Conservation (phyloP, 176 grass and related monocot species). For the Phoenix roebelenii region DNA sequence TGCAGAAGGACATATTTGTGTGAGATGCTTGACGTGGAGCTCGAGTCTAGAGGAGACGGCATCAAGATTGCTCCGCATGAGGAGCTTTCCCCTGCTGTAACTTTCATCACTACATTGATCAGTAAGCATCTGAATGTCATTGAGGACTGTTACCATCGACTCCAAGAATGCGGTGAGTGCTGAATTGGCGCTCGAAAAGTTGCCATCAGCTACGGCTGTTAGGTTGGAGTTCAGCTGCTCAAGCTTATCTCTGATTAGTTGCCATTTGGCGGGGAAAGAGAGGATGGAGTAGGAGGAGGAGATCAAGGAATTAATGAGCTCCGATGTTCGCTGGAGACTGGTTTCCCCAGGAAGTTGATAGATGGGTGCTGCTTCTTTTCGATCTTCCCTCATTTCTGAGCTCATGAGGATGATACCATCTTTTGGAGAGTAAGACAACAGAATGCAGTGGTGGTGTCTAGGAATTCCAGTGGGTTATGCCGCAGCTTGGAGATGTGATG, state of each 20-base stretch:
- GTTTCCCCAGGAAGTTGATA: not conserved
- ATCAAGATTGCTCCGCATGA: constrained; percentile 65
- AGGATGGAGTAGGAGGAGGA: constrained; percentile 43
- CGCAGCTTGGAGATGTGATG: too few species aligned
- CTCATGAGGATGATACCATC: not conserved
- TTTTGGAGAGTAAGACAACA: not conserved
- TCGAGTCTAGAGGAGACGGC: constrained; percentile 47
- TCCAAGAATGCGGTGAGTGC: constrained; percentile 23
- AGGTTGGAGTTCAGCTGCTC: constrained; percentile 42
- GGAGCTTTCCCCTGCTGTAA: constrained; percentile 61
- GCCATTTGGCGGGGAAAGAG: constrained; percentile 73
- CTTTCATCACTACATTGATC: constrained; percentile 46
- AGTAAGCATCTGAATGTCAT: constrained; percentile 26
- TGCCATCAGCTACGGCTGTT: constrained; percentile 4
- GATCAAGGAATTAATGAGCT: constrained; percentile 38
- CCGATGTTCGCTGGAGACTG: constrained; percentile 21
- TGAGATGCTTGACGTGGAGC: constrained; percentile 42
- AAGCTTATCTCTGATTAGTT: constrained; percentile 64
- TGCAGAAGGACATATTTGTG: constrained; percentile 28
- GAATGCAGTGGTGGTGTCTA: constrained; percentile 12
- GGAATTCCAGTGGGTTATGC: not conserved
- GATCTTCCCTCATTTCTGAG: constrained; percentile 36
- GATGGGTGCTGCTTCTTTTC: not conserved
- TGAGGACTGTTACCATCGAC: constrained; percentile 28
- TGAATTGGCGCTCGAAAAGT: constrained; percentile 1